Conservation (phyloP, 768 basidiomycete genomes). For the Gautieria morchelliformis region DNA sequence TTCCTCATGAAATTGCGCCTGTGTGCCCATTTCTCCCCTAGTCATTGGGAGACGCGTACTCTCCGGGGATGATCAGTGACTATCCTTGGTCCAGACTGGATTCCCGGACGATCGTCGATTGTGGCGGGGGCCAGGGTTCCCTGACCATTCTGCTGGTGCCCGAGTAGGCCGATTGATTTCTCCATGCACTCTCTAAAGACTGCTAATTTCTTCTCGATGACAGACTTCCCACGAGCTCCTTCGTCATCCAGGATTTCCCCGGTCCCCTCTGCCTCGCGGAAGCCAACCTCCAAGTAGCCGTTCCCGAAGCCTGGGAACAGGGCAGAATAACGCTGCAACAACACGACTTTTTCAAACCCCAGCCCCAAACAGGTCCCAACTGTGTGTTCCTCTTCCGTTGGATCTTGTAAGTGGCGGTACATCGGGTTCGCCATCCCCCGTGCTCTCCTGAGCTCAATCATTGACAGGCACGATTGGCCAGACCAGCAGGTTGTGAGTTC, state of each 20-base stretch:
- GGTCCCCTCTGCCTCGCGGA: no score
- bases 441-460: no score
- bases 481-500: no score
- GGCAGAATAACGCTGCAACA: slow-evolving; percentile 30
- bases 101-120: slow-evolving; percentile 25
- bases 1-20: no score
- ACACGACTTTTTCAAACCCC: slow-evolving; percentile 32
- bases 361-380: slow-evolving; percentile 24
- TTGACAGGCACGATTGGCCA: no score
- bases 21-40: no score
- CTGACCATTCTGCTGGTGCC: slow-evolving; percentile 29
- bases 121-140: slow-evolving; percentile 33
- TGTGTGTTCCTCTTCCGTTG: slow-evolving; percentile 13
- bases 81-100: slow-evolving; percentile 30
- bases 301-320: slow-evolving; percentile 26
- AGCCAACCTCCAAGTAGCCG: slow-evolving; percentile 24
- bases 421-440: no score
- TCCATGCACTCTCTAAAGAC: no score
- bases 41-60: slow-evolving; percentile 28
- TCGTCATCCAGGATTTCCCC: no score
- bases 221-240: no score
- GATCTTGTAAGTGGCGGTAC: no score
- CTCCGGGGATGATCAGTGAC: slow-evolving; percentile 29
- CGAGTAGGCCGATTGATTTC: slow-evolving; percentile 17
- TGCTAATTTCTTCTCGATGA: no score